Percentiles rank a stretch among this genome's conserved stretches.
Evolutionary conservation across 208 protist genomes (phyloP).

Genomic region (Leishmania major): DNA sequence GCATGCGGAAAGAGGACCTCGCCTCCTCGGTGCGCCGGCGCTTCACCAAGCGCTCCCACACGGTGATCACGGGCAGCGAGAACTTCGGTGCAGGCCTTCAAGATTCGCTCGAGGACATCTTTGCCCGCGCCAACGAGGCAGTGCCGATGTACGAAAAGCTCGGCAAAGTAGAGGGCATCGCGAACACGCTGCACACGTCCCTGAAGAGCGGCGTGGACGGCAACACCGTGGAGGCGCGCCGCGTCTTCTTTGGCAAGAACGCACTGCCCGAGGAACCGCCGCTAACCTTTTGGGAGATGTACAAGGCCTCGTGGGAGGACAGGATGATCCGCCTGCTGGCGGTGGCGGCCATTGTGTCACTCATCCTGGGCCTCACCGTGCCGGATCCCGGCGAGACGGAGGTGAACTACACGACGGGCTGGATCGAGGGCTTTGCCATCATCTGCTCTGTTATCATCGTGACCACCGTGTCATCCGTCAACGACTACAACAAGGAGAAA

Average conservation of each 20-base stretch:
- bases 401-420: constrained; percentile 86
- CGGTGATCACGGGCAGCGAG: constrained; percentile 23
- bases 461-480: constrained; percentile 90
- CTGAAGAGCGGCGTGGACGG: constrained; percentile 54
- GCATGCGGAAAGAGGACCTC: constrained; percentile 27
- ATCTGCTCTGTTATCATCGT: constrained; percentile 95
- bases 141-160: constrained; percentile 61
- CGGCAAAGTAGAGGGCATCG: constrained; percentile 57
- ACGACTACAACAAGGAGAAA: constrained; percentile 96
- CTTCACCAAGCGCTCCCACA: constrained; percentile 7
- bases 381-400: constrained; percentile 59
- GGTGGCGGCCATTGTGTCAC: constrained; percentile 63
- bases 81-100: constrained; percentile 37
- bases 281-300: constrained; percentile 84
- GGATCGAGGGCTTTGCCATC: constrained; percentile 98
- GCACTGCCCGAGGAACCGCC: constrained; percentile 68
- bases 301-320: constrained; percentile 78
- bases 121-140: constrained; percentile 54
- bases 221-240: constrained; percentile 38
- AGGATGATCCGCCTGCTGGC: constrained; percentile 81
- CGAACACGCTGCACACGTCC: constrained; percentile 37
- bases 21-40: constrained; percentile 34
- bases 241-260: constrained; percentile 65
- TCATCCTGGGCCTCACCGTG: constrained; percentile 78
- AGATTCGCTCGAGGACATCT: constrained; percentile 56